These are phyloP conservation scores for Crithidia mellificae DNA, from an alignment of 208 protist species.

Conservation along the genomic window DNA sequence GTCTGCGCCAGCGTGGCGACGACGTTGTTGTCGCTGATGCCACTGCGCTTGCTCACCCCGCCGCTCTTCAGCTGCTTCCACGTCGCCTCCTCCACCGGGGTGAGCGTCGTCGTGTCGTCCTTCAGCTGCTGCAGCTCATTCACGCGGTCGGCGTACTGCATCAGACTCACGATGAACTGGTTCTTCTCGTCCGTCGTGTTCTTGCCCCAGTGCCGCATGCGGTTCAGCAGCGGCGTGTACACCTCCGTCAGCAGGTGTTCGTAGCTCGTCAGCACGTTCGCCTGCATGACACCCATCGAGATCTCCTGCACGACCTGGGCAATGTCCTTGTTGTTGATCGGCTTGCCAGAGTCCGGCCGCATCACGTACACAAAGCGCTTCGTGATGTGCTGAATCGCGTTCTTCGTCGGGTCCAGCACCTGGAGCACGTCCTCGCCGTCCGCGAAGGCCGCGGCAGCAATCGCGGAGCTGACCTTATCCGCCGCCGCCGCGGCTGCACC, in stretches of 20 bases:
- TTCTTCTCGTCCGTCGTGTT: slow-evolving; percentile 85
- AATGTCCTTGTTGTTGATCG: slow-evolving; percentile 78
- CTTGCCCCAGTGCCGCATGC: slow-evolving; percentile 83
- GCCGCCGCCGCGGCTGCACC: background rate
- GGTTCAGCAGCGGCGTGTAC: slow-evolving; percentile 91
- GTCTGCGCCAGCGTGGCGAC: slow-evolving; percentile 61
- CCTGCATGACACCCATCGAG: slow-evolving; percentile 83
- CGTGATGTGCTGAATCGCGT: slow-evolving; percentile 59
- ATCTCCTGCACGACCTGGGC: slow-evolving; percentile 82
- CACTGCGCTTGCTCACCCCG: slow-evolving; percentile 76
- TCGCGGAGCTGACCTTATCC: slow-evolving; percentile 5
- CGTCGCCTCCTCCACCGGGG: slow-evolving; percentile 65
- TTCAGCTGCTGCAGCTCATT: slow-evolving; percentile 88
- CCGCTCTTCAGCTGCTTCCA: slow-evolving; percentile 81
- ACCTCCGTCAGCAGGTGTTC: slow-evolving; percentile 91
- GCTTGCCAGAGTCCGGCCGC: slow-evolving; percentile 57
- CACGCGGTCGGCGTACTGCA: slow-evolving; percentile 89
- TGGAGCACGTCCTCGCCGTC: slow-evolving; percentile 61
- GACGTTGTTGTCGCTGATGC: slow-evolving; percentile 72
- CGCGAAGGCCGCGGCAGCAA: slow-evolving; percentile 9
- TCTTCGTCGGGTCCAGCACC: slow-evolving; percentile 68
- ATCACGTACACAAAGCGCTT: slow-evolving; percentile 84
- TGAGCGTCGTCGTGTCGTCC: slow-evolving; percentile 60
- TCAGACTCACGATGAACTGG: slow-evolving; percentile 82
- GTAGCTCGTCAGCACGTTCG: slow-evolving; percentile 81